Percentiles rank a stretch among this genome's conserved stretches.
Evolutionary conservation across 2,329 filamentous ascomycete genomes (phyloP).

Genomic region (Drechmeria coniospora): DNA sequence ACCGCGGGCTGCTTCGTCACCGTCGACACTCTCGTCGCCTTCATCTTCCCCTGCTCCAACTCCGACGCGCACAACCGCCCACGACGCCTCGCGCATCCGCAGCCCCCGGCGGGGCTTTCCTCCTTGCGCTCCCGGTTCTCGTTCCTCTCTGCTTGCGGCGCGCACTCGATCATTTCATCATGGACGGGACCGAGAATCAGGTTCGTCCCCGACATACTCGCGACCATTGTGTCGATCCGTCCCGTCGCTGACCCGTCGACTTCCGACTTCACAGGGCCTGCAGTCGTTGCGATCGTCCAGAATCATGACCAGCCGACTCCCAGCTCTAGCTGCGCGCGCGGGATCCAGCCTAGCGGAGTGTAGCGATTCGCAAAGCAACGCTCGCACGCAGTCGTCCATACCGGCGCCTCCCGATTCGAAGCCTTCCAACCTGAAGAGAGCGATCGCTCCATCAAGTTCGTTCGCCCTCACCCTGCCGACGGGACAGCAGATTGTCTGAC

Average conservation of each 20-base stretch:
- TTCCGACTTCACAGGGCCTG: no score
- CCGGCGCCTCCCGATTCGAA: slow-evolving; percentile 23
- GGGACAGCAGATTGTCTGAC: no score
- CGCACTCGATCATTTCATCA: slow-evolving; percentile 11
- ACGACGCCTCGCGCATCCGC: slow-evolving; percentile 11
- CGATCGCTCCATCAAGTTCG: slow-evolving; percentile 28
- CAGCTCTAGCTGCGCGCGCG: slow-evolving; percentile 12
- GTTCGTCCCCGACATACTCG: slow-evolving; percentile 11
- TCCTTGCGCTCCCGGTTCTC: slow-evolving; percentile 19
- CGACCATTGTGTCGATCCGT: no score
- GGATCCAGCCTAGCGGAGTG: slow-evolving; percentile 32
- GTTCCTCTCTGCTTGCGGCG: slow-evolving; percentile 10
- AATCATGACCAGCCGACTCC: slow-evolving; percentile 17
- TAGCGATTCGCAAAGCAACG: slow-evolving; percentile 45
- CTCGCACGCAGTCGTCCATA: slow-evolving; percentile 28
- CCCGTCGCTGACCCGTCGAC: no score
- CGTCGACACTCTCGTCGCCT: background rate
- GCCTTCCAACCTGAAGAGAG: slow-evolving; percentile 36
- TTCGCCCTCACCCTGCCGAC: no score
- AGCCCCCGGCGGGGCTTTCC: slow-evolving; percentile 18
- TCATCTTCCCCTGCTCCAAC: background rate
- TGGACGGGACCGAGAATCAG: slow-evolving; percentile 17
- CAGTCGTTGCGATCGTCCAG: slow-evolving; percentile 10
- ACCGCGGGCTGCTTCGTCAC: no score
- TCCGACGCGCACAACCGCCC: slow-evolving; percentile 4